Conservation (phyloP, 1,284 basidiomycete species). For the Violaceomyces palustris region DNA sequence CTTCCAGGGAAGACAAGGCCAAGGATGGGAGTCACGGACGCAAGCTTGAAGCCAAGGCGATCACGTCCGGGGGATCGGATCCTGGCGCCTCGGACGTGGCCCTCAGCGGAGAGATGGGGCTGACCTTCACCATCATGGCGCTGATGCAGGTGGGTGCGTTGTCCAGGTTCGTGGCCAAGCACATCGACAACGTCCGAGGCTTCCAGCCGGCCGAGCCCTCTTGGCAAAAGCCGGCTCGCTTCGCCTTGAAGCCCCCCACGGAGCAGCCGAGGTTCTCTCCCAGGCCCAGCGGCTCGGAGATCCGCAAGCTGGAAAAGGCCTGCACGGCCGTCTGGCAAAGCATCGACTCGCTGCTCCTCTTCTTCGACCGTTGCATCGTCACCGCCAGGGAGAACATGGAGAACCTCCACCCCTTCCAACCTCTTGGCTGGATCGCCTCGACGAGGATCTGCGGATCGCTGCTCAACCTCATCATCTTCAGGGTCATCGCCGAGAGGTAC, state of each 20-base stretch:
- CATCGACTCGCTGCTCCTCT: conserved; percentile 40
- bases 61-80: too few species aligned
- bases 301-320: conserved; percentile 33
- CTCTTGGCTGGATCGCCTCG: conserved; percentile 31
- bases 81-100: too few species aligned
- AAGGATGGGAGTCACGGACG: too few species aligned
- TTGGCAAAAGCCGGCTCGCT: conserved; percentile 15
- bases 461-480: conserved; percentile 34
- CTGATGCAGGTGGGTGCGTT: conserved; percentile 44
- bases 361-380: conserved; percentile 40
- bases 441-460: conserved; percentile 36
- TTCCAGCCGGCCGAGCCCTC: conserved; percentile 15
- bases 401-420: conserved; percentile 34
- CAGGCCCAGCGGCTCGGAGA: conserved; percentile 24
- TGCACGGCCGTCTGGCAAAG: conserved; percentile 40
- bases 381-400: conserved; percentile 39
- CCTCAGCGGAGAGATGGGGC: conserved; percentile 43
- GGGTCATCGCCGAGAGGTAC: conserved; percentile 32
- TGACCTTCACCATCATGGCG: conserved; percentile 43
- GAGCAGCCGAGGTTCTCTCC: conserved; percentile 11
- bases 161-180: conserved; percentile 32
- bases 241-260: conserved; percentile 12
- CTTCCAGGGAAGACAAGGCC: too few species aligned
- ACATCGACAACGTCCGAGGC: conserved; percentile 25
- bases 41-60: too few species aligned